phyloP scores from a whole-genome alignment of 176 grass and related monocot species.

The Guadua angustifolia region DNA sequence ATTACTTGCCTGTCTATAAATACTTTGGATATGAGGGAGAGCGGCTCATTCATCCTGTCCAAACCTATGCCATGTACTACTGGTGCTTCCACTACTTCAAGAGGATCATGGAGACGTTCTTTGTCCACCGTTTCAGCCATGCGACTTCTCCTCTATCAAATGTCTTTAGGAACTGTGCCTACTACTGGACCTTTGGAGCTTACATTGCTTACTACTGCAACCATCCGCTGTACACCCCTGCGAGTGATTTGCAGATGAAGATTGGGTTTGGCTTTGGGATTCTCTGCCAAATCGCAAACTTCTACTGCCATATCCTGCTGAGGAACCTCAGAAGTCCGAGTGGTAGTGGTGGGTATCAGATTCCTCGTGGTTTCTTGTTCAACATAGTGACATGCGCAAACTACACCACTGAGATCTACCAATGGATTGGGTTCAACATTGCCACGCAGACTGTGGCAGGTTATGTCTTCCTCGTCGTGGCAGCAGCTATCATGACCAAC shows the following conservation, averaged over 20 bases:
- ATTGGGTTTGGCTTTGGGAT: slow-evolving; percentile 85
- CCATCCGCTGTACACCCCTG: slow-evolving; percentile 87
- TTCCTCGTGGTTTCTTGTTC: slow-evolving; percentile 90
- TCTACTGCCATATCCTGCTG: slow-evolving; percentile 93
- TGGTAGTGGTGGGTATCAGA: slow-evolving; percentile 86
- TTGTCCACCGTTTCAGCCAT: slow-evolving; percentile 93
- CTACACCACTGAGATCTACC: slow-evolving; percentile 98
- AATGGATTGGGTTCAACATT: slow-evolving; percentile 94
- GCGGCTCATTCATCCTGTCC: slow-evolving; percentile 69
- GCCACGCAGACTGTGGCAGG: slow-evolving; percentile 91
- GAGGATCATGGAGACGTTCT: slow-evolving; percentile 93
- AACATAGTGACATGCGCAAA: slow-evolving; percentile 96
- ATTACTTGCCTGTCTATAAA: slow-evolving; percentile 83
- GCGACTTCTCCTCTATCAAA: slow-evolving; percentile 88
- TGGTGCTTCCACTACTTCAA: slow-evolving; percentile 97
- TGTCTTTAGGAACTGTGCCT: slow-evolving; percentile 90
- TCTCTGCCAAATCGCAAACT: slow-evolving; percentile 80
- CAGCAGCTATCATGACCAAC: slow-evolving; percentile 86
- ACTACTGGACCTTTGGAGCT: slow-evolving; percentile 92
- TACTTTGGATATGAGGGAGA: slow-evolving; percentile 75
- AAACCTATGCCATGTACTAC: slow-evolving; percentile 95
- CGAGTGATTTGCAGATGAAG: slow-evolving; percentile 83
- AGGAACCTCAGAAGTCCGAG: slow-evolving; percentile 88
- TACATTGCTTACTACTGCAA: slow-evolving; percentile 96
- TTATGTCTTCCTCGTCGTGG: slow-evolving; percentile 80